Evolutionary conservation across 2,329 filamentous ascomycete species (phyloP), one percentile per base, ranked within the genome.

Genomic region (Ramichloridium luteum): DNA sequence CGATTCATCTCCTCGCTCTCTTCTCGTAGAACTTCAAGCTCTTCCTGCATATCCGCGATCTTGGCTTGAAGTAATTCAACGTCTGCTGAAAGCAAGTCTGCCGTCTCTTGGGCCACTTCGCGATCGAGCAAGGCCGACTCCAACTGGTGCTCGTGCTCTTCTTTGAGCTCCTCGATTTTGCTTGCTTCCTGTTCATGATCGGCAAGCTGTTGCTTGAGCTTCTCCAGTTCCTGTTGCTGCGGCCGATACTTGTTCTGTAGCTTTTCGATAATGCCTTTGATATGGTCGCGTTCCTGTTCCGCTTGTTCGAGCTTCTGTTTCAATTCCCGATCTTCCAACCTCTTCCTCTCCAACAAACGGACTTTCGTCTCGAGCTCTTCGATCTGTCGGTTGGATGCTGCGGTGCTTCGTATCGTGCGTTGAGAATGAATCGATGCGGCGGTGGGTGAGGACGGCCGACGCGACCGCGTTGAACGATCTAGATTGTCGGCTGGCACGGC

Each of bases 91-190:
- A 80, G 65, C 12, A 79, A 74, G 44, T 96, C 90, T 1, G 82
- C 79, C 26, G 77, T 84, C 57, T 94, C 88, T 56, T 98, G 86
- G 0, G 90, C 90, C 81, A 96, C 93, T 56, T 98, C 88, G 27
- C 83, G 75, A 53, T 98, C 90, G 15, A 98, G 64, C 0, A 82
- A 79, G 5, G 85, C 84, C 57, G 90, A 72, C 58, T 98, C 90
- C 49, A 94, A 61, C 5, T 80, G 73, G 3, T 77, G 72, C 16
- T 96, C 90, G 54, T 92, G 77, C 44, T 94, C 85, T 5, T 81
- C 80, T 51, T 90, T 79, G 32, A 80, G 65, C 16, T 70, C 67
- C 45, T 88, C 81, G 2, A 90, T 64, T 13, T 74, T 65, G 35
- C 80, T 74, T 13, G 85, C 66, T 28, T 71, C 72, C 13, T 67